Base-by-base conservation (phyloP, 768 basidiomycete species). In the Tremella yokohamensis region DNA sequence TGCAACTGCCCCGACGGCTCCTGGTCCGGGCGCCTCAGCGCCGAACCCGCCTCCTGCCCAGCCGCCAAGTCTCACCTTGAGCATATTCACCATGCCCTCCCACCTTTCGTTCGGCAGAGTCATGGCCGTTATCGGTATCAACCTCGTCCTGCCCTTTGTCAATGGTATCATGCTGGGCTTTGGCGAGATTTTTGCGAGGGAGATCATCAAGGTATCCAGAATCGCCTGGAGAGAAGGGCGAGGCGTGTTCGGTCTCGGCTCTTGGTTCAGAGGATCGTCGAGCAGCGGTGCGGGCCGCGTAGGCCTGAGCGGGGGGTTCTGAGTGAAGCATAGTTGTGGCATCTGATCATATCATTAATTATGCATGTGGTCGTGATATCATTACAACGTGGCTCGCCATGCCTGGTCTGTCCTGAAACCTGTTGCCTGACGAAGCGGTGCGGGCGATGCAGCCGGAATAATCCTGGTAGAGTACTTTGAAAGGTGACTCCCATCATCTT, bases 101-200 rank as follows among this genome's bases (percentile, higher is more conserved):
- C 57, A 65, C 45, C 61, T 74, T 1, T 65, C 75, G 0, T 16
- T 73, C 24, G 49, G 65, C 15, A 56, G 73, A 11, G 64, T 76
- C 22, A 22, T 70, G 19, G 75, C 75, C 9, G 73, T 75, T 0
- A 47, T 76, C 8, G 75, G 75, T 25, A 76, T 76, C 59, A 76
- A 76, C 56, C 54, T 76, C 7, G 57, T 76, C 18, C 52, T 76
- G 29, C 75, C 75, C 8, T 76, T 76, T 54, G 63, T 76, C 57
- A 76, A 76, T 53, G 75, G 75, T 50, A 72, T 76, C 52, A 75
- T 76, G 73, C 61, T 76, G 37, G 75, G 75, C 18, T 76, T 76
- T 54, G 75, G 75, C 12, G 75, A 76, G 64, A 76, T 76, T 52
- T 76, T 76, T 52, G 73, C 75, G 7, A 49, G 73, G 47, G 73